A percentile compares a stretch with the other conserved stretches of the same genome.
Conservation (phyloP, 2,329 filamentous ascomycete species). For the Hypoxylon sp. region DNA sequence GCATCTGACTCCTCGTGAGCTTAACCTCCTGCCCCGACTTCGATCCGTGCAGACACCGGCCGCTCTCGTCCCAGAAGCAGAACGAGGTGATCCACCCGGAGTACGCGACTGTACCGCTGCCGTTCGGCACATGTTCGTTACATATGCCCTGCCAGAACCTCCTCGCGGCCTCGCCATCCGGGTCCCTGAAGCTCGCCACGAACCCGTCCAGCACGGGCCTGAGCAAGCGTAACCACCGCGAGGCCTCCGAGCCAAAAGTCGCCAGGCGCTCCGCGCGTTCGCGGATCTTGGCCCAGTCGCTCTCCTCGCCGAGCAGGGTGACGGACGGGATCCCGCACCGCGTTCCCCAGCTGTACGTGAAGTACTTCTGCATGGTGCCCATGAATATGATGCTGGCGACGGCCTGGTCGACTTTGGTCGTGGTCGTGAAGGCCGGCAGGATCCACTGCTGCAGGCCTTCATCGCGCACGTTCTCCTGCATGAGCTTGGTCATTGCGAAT, state of each 20-base stretch:
- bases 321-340: conserved; percentile 64
- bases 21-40: conserved; percentile 33
- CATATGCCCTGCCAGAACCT: conserved; percentile 53
- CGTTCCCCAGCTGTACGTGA: conserved; percentile 53
- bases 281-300: conserved; percentile 58
- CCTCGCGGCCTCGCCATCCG: conserved; percentile 34
- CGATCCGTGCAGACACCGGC: conserved; percentile 46
- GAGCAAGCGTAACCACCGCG: conserved; percentile 45
- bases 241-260: conserved; percentile 42
- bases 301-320: conserved; percentile 61
- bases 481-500: conserved; percentile 54
- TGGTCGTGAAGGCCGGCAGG: conserved; percentile 62
- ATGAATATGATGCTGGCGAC: conserved; percentile 61
- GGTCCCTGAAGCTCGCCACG: conserved; percentile 50
- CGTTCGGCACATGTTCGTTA: conserved; percentile 49
- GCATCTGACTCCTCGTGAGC: conserved; percentile 49
- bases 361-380: conserved; percentile 62
- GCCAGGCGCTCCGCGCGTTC: conserved; percentile 41
- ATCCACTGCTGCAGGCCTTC: conserved; percentile 59
- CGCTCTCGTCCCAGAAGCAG: conserved; percentile 54
- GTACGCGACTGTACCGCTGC: conserved; percentile 52
- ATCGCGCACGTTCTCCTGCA: conserved; percentile 58
- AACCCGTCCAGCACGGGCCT: conserved; percentile 50
- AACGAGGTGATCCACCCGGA: conserved; percentile 56
- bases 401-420: conserved; percentile 58